Evolutionary conservation across 768 basidiomycete species (phyloP), one percentile per base, ranked within the genome.

Genomic region (Crassisporium funariophilum): DNA sequence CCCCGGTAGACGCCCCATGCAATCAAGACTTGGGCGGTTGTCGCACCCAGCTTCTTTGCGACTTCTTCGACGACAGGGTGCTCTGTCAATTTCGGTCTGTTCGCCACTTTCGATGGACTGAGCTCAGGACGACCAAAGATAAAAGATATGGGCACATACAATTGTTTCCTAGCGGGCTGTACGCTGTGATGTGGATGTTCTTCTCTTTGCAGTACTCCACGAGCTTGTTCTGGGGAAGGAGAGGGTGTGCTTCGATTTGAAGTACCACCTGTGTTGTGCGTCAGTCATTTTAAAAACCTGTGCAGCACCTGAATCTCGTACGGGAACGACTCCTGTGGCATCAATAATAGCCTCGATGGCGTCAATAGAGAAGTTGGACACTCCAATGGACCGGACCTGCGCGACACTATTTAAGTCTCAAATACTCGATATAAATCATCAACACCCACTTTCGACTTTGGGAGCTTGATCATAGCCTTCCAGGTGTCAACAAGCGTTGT

Each of bases 181-280:
- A 80, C 0, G 77, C 78, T 5, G 76, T 78, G 22, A 93, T 64
- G 53, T 87, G 82, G 60, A 91, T 89, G 41, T 75, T 76, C 59
- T 87, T 79, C 50, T 75, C 67, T 57, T 83, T 79, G 71, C 83
- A 84, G 70, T 79, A 91, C 29, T 71, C 76, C 42, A 84, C 74
- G 43, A 91, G 78, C 11, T 88, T 83, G 40, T 84, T 79, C 59
- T 93, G 90, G 8, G 78, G 85, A 47, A 89, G 77, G 41, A 83
- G 75, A 11, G 91, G 89, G 74, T 94, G 92, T 16, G 83, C 81
- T 65, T 92, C 90, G 54, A 93, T 70, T 69, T 95, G 91, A 69
- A 94, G 91, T 21, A 70, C 83, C 16, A 73, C 68, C 81, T 83
- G 44, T 17, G 41, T 19, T 41, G 27, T 3, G 24, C 12, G 34